Evolutionary conservation across 805 yeast species (phyloP).

Genomic region (Metschnikowia corniflorae): DNA sequence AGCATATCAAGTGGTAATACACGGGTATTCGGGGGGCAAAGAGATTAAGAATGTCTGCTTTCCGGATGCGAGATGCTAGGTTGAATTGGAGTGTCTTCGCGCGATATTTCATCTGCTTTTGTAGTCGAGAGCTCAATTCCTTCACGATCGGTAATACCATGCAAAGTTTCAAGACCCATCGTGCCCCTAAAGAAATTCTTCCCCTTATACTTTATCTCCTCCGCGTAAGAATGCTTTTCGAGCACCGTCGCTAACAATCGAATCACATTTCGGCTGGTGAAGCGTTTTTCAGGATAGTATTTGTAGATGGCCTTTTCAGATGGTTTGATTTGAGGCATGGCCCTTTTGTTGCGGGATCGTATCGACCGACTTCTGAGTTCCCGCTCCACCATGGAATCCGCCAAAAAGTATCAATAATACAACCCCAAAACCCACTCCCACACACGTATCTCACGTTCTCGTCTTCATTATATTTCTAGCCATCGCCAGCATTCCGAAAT

Average conservation of each 20-base stretch:
- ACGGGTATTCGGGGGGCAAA: neutral
- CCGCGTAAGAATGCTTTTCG: too few species aligned
- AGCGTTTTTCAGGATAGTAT: too few species aligned
- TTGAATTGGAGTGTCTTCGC: neutral
- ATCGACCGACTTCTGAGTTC: too few species aligned
- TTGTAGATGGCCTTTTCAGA: too few species aligned
- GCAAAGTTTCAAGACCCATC: neutral
- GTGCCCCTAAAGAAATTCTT: neutral
- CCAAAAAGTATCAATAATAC: too few species aligned
- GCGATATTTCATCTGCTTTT: neutral
- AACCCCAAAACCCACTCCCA: too few species aligned
- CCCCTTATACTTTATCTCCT: too few species aligned
- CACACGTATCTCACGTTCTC: neutral
- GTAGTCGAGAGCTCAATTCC: neutral
- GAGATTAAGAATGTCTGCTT: neutral
- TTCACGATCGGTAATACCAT: neutral
- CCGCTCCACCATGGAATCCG: too few species aligned
- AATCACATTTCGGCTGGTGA: too few species aligned
- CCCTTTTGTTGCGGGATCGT: too few species aligned
- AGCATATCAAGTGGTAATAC: neutral
- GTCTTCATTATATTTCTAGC: slow-evolving; percentile 6
- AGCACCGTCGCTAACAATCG: too few species aligned
- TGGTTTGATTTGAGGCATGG: too few species aligned
- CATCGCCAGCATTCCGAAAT: neutral
- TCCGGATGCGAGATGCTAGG: neutral